Evolutionary conservation across 2,329 filamentous ascomycete genomes (phyloP).

Genomic region (Beauveria varroae): DNA sequence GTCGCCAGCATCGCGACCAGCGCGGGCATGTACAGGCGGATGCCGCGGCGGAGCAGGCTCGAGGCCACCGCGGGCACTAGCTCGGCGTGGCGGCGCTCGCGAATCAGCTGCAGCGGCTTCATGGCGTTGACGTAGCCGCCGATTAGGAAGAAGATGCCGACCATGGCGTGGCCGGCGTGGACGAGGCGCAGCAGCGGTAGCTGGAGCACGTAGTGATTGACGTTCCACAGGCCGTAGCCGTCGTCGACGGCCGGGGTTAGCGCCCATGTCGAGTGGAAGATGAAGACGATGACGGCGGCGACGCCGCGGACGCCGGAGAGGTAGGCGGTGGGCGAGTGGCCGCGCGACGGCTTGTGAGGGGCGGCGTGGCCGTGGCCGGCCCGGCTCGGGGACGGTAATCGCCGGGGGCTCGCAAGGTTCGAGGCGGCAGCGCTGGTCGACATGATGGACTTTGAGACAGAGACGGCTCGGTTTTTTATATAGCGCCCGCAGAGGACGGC

Average conservation of each 20-base stretch:
- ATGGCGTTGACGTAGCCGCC: constrained; percentile 11
- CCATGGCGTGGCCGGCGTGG: constrained; percentile 12
- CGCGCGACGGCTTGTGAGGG: neutral
- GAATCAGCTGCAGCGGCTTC: neutral
- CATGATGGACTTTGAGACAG: neutral
- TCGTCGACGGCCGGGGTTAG: neutral
- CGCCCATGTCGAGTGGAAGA: constrained; percentile 1
- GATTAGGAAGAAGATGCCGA: constrained; percentile 13
- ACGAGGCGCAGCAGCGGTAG: constrained; percentile 9
- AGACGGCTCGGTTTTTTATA: neutral
- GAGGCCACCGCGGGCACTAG: neutral
- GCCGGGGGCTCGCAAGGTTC: neutral
- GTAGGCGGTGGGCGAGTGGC: neutral
- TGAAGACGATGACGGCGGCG: constrained; percentile 3
- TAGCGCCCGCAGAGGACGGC: neutral
- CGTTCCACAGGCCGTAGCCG: neutral
- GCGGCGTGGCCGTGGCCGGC: neutral
- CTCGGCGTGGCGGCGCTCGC: neutral
- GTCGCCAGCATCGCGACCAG: neutral
- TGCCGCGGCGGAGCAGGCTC: neutral
- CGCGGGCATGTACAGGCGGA: neutral
- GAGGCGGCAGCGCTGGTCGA: neutral
- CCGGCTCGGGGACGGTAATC: neutral
- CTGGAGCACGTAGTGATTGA: constrained; percentile 8
- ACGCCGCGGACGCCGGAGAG: constrained; percentile 1